Percentiles rank a stretch among this genome's conserved stretches.
Conservation (phyloP, 2,329 filamentous ascomycete genomes). For the Fonsecaea monophora region DNA sequence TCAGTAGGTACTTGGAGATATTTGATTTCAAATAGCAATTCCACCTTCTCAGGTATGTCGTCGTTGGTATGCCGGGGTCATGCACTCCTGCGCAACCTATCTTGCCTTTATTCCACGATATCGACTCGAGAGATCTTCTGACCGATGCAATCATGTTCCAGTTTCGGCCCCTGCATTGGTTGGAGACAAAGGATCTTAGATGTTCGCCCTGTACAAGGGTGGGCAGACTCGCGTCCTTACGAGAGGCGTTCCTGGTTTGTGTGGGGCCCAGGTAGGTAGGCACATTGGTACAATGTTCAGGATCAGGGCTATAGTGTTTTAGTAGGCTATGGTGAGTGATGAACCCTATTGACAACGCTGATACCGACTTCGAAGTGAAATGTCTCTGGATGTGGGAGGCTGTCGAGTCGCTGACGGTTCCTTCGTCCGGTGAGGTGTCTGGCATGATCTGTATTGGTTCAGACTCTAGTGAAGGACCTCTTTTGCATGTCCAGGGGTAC, state of each 20-base stretch:
- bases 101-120: neutral
- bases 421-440: neutral
- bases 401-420: neutral
- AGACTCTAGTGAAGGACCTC: neutral
- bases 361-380: neutral
- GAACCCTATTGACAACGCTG: neutral
- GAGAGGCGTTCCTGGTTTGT: neutral
- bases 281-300: neutral
- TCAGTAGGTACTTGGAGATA: neutral
- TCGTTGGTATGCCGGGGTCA: neutral
- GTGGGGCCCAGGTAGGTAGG: too few species aligned
- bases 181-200: neutral
- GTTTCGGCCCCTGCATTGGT: neutral
- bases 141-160: neutral
- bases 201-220: neutral
- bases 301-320: neutral
- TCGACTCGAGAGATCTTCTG: neutral
- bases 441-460: neutral
- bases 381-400: neutral
- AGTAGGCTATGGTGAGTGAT: neutral
- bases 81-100: neutral
- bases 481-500: neutral
- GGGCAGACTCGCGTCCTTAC: neutral
- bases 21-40: neutral
- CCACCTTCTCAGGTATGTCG: neutral